phyloP scores from a whole-genome alignment of 1,139 yeast species.

The Blastobotrys indianensis region DNA sequence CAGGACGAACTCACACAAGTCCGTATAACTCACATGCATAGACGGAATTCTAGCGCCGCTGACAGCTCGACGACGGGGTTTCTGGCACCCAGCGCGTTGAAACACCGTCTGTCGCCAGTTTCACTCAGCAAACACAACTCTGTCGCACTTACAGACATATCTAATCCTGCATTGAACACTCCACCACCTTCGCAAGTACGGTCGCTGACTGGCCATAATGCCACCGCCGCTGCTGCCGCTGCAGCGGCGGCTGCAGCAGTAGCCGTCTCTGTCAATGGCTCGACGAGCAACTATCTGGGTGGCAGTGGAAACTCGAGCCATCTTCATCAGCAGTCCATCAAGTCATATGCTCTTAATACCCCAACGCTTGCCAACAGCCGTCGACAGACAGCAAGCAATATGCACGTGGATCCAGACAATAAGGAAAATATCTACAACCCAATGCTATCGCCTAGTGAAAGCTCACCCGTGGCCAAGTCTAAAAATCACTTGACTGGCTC shows the following conservation, averaged over 20 bases:
- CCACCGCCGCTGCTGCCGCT: background rate
- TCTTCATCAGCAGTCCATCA: too few species aligned
- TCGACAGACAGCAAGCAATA: background rate
- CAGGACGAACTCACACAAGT: too few species aligned
- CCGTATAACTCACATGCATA: too few species aligned
- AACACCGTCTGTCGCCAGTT: conserved; percentile 22
- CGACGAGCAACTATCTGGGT: too few species aligned
- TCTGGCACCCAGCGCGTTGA: conserved; percentile 8
- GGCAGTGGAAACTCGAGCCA: too few species aligned
- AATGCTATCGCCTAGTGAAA: conserved; percentile 19
- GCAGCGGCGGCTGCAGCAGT: background rate
- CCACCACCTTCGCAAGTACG: conserved; percentile 17
- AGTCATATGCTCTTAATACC: background rate
- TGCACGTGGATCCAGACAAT: background rate
- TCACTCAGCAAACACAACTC: conserved; percentile 10
- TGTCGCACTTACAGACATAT: conserved; percentile 12
- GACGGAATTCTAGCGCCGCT: too few species aligned
- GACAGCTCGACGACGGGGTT: too few species aligned
- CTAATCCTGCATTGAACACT: conserved; percentile 15
- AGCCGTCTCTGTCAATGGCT: background rate
- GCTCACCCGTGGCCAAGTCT: conserved; percentile 18
- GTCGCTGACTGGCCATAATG: conserved; percentile 8
- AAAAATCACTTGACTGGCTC: conserved; percentile 3
- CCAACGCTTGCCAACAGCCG: background rate
- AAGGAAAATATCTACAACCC: conserved; percentile 16